Conservation (phyloP, 106 monocot species). For the Allium sativum region DNA sequence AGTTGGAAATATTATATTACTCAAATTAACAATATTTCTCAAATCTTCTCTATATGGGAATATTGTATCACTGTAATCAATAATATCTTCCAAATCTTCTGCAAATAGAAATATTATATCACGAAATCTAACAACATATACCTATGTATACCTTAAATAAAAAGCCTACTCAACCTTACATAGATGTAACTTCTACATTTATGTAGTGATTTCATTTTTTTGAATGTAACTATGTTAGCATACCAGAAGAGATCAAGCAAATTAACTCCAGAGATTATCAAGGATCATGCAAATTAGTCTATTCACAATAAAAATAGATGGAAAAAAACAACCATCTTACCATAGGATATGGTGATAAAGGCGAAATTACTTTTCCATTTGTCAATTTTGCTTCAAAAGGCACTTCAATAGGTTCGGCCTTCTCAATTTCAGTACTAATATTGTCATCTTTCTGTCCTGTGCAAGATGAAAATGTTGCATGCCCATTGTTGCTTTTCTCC, state of each 20-base stretch:
- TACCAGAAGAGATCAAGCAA: not conserved
- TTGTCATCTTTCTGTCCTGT: constrained; percentile 1
- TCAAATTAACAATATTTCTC: too few relatives aligned
- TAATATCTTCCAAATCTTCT: too few relatives aligned
- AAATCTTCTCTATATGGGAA: too few relatives aligned
- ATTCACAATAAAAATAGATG: not conserved
- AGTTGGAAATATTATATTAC: too few relatives aligned
- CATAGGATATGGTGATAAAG: constrained; percentile 5
- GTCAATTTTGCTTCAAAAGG: not conserved
- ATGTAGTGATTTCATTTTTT: not conserved
- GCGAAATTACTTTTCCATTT: not conserved
- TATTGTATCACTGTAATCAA: too few relatives aligned
- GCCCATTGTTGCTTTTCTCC: constrained; percentile 9
- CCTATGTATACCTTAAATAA: too few relatives aligned
- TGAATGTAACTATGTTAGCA: not conserved
- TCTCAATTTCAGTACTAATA: constrained; percentile 1
- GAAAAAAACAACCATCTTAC: not conserved
- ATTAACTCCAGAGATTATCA: not conserved
- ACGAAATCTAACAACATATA: too few relatives aligned
- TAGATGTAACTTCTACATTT: not conserved
- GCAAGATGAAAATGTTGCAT: constrained; percentile 11
- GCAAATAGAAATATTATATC: too few relatives aligned
- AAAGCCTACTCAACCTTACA: not conserved
- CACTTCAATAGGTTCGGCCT: not conserved
- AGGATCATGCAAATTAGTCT: too few relatives aligned